phyloP scores from a whole-genome alignment of 1,284 basidiomycete species.

The Heliocybe sulcata region DNA sequence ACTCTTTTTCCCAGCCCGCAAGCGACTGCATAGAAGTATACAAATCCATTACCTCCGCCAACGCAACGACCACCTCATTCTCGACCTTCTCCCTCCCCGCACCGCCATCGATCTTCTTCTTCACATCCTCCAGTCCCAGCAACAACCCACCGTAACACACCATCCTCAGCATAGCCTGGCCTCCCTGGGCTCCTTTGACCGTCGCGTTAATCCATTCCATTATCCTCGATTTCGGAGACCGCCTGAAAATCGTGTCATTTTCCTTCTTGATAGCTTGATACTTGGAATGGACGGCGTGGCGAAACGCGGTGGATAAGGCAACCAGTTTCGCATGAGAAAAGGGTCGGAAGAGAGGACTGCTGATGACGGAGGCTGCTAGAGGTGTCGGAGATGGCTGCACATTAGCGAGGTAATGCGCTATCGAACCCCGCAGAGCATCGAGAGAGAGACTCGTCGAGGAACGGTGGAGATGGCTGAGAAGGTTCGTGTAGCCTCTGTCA shows the following conservation, averaged over 20 bases:
- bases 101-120: conserved; percentile 17
- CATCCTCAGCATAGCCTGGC: conserved; percentile 49
- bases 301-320: conserved; percentile 48
- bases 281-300: conserved; percentile 56
- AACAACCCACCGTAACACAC: conserved; percentile 58
- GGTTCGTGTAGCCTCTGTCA: conserved; percentile 40
- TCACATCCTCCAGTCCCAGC: conserved; percentile 52
- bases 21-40: conserved; percentile 28
- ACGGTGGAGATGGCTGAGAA: conserved; percentile 52
- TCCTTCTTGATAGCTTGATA: conserved; percentile 31
- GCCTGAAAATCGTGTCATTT: conserved; percentile 31
- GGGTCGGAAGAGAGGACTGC: conserved; percentile 49
- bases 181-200: conserved; percentile 55
- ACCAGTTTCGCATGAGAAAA: conserved; percentile 44
- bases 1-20: conserved; percentile 61
- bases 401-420: conserved; percentile 57
- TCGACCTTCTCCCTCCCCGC: conserved; percentile 38
- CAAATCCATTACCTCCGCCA: conserved; percentile 67
- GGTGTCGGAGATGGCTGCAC: conserved; percentile 50
- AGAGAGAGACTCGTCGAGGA: conserved; percentile 38
- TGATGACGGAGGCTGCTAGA: conserved; percentile 56
- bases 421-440: conserved; percentile 46
- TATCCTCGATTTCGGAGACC: conserved; percentile 30
- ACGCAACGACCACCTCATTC: conserved; percentile 55
- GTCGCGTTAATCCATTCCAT: conserved; percentile 50